Evolutionary conservation across 345 rosid species (phyloP).

Genomic region (Linum usitatissimum): DNA sequence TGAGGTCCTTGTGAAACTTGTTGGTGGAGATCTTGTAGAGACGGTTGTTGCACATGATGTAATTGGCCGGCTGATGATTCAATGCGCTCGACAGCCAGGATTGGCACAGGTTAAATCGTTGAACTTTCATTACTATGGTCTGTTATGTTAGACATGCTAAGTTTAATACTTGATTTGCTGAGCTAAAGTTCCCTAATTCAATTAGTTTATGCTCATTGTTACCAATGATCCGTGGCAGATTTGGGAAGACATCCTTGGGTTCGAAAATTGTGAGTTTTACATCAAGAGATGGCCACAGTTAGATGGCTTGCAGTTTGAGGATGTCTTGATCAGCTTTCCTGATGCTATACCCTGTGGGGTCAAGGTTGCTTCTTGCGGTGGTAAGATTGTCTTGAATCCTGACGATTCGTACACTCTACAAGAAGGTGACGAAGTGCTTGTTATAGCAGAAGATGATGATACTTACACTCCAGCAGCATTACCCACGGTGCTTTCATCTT

Average conservation of each 20-base stretch:
- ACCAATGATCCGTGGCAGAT: constrained; percentile 31
- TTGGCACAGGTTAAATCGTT: constrained; percentile 52
- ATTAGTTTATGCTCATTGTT: constrained; percentile 7
- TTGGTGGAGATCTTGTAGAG: constrained; percentile 65
- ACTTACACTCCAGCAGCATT: constrained; percentile 48
- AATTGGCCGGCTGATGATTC: constrained; percentile 75
- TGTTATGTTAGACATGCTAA: not conserved
- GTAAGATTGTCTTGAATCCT: constrained; percentile 61
- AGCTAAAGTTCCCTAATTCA: not conserved
- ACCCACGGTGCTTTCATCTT: constrained; percentile 55
- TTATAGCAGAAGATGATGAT: constrained; percentile 75
- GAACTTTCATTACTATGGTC: not conserved
- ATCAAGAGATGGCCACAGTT: constrained; percentile 55
- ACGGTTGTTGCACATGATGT: constrained; percentile 79
- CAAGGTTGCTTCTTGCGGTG: constrained; percentile 57
- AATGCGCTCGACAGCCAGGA: constrained; percentile 74
- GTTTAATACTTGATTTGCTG: constrained; percentile 5
- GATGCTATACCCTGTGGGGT: constrained; percentile 73
- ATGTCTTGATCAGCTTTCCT: constrained; percentile 62
- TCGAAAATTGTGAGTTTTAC: constrained; percentile 72
- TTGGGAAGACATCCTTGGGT: constrained; percentile 75
- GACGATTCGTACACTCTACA: constrained; percentile 52
- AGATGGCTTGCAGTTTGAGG: constrained; percentile 61
- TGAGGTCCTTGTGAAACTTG: constrained; percentile 72
- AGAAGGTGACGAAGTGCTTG: constrained; percentile 70